These are phyloP conservation scores for Thozetella sp. DNA, from an alignment of 495 filamentous ascomycete genomes.

Conservation along the genomic window DNA sequence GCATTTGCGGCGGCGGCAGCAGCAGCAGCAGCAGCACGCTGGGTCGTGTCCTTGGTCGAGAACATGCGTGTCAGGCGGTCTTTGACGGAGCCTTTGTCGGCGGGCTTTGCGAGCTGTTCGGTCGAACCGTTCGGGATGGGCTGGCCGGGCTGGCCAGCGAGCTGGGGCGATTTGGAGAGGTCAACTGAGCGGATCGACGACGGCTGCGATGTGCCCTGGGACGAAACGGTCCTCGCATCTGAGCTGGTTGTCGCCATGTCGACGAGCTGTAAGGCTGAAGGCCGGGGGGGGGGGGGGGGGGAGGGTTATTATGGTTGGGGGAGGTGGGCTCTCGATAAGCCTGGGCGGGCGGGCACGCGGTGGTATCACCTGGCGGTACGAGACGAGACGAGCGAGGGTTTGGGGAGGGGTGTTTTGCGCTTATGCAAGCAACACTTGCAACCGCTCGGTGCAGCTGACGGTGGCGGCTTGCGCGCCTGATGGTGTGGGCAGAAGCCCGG, in stretches of 20 bases:
- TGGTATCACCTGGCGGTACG: slow-evolving; percentile 12
- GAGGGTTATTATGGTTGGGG: not conserved
- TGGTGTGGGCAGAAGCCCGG: slow-evolving; percentile 27
- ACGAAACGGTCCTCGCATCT: slow-evolving; percentile 31
- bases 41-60: slow-evolving; percentile 42
- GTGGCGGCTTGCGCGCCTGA: slow-evolving; percentile 31
- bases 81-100: slow-evolving; percentile 49
- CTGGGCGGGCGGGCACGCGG: slow-evolving; percentile 8
- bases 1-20: slow-evolving; percentile 14
- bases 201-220: slow-evolving; percentile 41
- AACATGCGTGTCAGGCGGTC: slow-evolving; percentile 52
- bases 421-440: slow-evolving; percentile 29
- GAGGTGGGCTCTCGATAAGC: not conserved
- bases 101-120: slow-evolving; percentile 32
- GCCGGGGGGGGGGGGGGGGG: slow-evolving; percentile 9
- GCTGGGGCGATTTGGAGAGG: slow-evolving; percentile 35
- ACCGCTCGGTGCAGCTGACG: slow-evolving; percentile 8
- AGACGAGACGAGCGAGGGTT: slow-evolving; percentile 18
- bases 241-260: slow-evolving; percentile 22
- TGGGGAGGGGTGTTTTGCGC: slow-evolving; percentile 24
- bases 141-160: slow-evolving; percentile 37
- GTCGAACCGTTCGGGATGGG: slow-evolving; percentile 16
- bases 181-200: slow-evolving; percentile 48
- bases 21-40: slow-evolving; percentile 17
- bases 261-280: slow-evolving; percentile 1